phyloP scores from a whole-genome alignment of 192 early-diverging fungal genomes.

The Mortierella alpina region DNA sequence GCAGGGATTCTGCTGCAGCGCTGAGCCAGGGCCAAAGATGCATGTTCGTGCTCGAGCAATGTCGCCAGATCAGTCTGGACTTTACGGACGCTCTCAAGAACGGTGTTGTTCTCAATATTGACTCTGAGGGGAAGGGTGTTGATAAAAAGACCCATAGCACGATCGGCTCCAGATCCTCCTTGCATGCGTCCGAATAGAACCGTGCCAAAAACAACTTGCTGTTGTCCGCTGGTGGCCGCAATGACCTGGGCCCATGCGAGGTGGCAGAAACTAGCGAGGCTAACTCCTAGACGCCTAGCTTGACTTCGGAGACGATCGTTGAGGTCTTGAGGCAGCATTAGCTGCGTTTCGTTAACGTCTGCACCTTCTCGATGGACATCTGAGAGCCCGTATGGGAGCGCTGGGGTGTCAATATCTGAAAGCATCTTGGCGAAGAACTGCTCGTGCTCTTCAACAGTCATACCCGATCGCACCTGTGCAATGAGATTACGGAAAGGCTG shows the following conservation, averaged over 20 bases:
- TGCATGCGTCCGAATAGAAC: background rate
- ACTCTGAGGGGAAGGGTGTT: background rate
- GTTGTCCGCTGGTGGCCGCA: background rate
- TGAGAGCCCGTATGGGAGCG: background rate
- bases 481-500: slow-evolving; percentile 10
- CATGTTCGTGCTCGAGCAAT: slow-evolving; percentile 12
- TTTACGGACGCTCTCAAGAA: background rate
- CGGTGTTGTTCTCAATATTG: background rate
- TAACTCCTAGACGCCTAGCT: background rate
- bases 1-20: slow-evolving; percentile 6
- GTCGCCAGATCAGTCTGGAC: background rate
- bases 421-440: slow-evolving; percentile 1
- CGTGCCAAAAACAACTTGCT: slow-evolving; percentile 4
- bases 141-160: background rate
- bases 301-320: background rate
- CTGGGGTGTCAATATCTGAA: background rate
- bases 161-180: background rate
- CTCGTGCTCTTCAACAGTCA: background rate
- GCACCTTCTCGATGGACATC: background rate
- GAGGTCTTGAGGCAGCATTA: background rate
- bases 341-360: background rate
- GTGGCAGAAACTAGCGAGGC: too few relatives aligned
- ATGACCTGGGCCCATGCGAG: slow-evolving; percentile 9
- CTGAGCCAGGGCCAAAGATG: slow-evolving; percentile 5
- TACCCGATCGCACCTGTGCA: background rate